Base-by-base conservation (phyloP, 2,329 filamentous ascomycete species). In the Aureobasidium pullulans region DNA sequence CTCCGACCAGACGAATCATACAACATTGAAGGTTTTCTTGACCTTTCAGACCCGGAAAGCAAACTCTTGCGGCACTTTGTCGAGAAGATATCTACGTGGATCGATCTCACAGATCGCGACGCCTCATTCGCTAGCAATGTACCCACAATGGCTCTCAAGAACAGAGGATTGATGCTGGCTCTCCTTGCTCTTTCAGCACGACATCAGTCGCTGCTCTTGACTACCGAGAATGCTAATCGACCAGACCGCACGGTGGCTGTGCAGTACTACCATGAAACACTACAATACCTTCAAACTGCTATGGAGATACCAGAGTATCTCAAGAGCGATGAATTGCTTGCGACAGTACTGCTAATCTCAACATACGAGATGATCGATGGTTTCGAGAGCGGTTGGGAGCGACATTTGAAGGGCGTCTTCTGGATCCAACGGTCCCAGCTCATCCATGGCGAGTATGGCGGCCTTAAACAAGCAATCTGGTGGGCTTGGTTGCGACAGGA, bases 401-500 rank as follows among this genome's bases (percentile, higher is more conserved):
- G 81, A 2, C 84, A 87, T 66, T 72, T 86, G 0, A 81, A 85
- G 65, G 84, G 84, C 0, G 82, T 85, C 0, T 87, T 86, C 63
- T 85, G 83, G 80, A 86, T 86, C 15, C 80, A 85, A 60, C 73
- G 83, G n/a, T 83, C 79, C 0, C 81, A 84, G 56, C 76, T 84
- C 49, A 83, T 84, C 46, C 77, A 86, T 58, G 84, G 82, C 1
- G 82, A 82, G 52, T 80, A 77, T 0, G 78, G 79, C 0, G 81
- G 82, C 0, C 71, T 86, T 0, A 75, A 80, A 43, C 78, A 81
- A 62, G 80, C 82, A 0, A 80, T 83, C 0, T 86, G 84, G 84
- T 87, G 84, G 84, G 78, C 80, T 0, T 87, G 84, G 84, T 71
- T 86, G 3, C 74, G 82, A n/a, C 84, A 87, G 65, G 84, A 87